A percentile compares a stretch with the other conserved stretches of the same genome.
Conservation (phyloP, 2,329 filamentous ascomycete species). For the Neocucurbitaria cava region DNA sequence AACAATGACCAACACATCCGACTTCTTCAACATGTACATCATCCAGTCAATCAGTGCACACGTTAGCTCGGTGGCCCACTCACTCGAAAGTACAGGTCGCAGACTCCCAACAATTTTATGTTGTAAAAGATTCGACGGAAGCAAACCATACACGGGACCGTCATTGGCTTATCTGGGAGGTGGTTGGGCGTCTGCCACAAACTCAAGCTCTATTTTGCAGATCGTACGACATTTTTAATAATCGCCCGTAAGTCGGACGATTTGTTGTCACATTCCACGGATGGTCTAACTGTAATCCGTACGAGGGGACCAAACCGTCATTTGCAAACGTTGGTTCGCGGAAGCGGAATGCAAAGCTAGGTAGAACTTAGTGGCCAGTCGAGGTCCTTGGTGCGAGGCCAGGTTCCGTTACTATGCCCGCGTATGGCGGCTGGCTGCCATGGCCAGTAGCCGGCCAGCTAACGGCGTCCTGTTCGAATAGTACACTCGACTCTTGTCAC, state of each 20-base stretch:
- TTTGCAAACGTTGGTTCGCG: background rate
- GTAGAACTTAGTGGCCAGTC: background rate
- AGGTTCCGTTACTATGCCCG: no score
- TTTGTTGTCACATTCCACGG: background rate
- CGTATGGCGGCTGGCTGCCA: background rate
- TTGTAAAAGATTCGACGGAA: no score
- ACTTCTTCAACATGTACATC: background rate
- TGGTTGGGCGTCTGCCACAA: no score
- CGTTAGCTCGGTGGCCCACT: background rate
- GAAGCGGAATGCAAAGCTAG: slow-evolving; percentile 14
- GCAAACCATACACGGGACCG: no score
- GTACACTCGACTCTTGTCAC: no score
- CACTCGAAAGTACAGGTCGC: background rate
- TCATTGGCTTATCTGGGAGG: no score
- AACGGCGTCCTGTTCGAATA: no score
- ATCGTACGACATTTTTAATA: background rate
- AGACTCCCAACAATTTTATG: no score
- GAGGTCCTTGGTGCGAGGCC: slow-evolving; percentile 8
- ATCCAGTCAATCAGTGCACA: background rate
- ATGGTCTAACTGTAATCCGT: background rate
- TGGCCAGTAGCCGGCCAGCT: background rate
- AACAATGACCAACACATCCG: background rate
- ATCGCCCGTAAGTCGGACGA: no score
- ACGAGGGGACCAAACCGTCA: background rate
- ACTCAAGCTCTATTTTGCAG: background rate